phyloP scores from a whole-genome alignment of 768 basidiomycete species.

The Rubroboletus satanas region DNA sequence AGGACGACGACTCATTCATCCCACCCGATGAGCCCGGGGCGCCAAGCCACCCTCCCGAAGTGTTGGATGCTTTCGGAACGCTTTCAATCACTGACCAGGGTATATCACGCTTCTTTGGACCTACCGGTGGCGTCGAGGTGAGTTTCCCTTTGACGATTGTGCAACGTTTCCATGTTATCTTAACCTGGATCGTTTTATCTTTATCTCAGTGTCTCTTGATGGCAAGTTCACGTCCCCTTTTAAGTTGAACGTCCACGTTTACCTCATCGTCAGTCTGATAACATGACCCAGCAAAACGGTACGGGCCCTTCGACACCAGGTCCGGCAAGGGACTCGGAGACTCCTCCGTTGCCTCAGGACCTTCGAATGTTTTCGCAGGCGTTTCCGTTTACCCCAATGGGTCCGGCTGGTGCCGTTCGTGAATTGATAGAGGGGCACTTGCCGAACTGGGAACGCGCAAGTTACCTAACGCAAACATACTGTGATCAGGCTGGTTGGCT shows the following conservation, averaged over 20 bases:
- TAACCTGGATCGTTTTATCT: slow-evolving; percentile 10
- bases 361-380: slow-evolving; percentile 50
- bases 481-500: slow-evolving; percentile 49
- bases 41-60: slow-evolving; percentile 33
- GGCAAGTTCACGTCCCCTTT: slow-evolving; percentile 19
- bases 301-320: slow-evolving; percentile 22
- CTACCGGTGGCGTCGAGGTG: slow-evolving; percentile 67
- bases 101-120: slow-evolving; percentile 61
- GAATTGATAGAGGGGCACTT: slow-evolving; percentile 51
- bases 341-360: slow-evolving; percentile 30
- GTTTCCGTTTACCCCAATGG: slow-evolving; percentile 65
- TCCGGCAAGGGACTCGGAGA: slow-evolving; percentile 27
- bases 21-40: slow-evolving; percentile 26
- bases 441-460: slow-evolving; percentile 50
- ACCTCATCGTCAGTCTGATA: slow-evolving; percentile 25
- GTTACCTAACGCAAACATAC: slow-evolving; percentile 42
- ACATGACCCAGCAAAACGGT: slow-evolving; percentile 10
- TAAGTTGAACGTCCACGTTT: not conserved
- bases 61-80: slow-evolving; percentile 57
- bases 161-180: slow-evolving; percentile 7
- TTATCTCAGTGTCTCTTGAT: slow-evolving; percentile 30
- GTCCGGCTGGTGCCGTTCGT: slow-evolving; percentile 43
- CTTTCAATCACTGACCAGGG: slow-evolving; percentile 58
- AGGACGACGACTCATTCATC: slow-evolving; percentile 21
- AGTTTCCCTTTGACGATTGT: slow-evolving; percentile 22